Base-by-base conservation (phyloP, 2,329 filamentous ascomycete species). In the Elsinoe ampelina region DNA sequence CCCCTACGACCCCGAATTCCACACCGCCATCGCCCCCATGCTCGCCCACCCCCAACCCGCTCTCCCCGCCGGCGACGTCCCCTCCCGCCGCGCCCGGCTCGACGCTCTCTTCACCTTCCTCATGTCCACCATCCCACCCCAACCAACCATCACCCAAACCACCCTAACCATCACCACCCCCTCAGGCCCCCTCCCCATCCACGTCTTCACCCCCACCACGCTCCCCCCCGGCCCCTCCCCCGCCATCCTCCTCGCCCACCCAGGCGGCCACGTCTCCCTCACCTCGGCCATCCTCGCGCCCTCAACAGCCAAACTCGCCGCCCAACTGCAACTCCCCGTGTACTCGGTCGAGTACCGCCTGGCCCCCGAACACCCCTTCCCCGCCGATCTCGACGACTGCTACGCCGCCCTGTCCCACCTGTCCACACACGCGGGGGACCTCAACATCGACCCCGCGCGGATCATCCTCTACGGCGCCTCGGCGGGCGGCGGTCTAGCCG, bases 251-350 rank as follows among this genome's bases (percentile, higher is more conserved):
- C 69, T 73, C 57, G 59, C 68, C 17, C 75, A 77, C 57, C 73
- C 73, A 32, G 74, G 75, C 13, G 74, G 73, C 12, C 69, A 71
- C 48, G 64, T 76, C 26, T 57, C 62, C 1, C 60, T 73, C 19
- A 60, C 67, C 2, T 45, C 45, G 8, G 62, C 65, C 12, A 68
- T 67, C 2, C 41, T 54, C 4, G 54, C 59, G 0, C 64, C 67
- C 1, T 65, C 68, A 1, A 63, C 74, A 0, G 68, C 68, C 7
- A 62, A 72, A 22, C 66, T 73, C 41, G 66, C 66, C 0, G 63
- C 75, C 15, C 70, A 75, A 63, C 41, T 45, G 5, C 30, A 26
- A 6, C 41, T 75, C 1, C 68, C 68, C 5, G 63, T 72, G 32
- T 66, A 73, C 41, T 65, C 65, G 0, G 63, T 75, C 15, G 71